Evolutionary conservation across 1,284 basidiomycete species (phyloP), one percentile per base, ranked within the genome.

Genomic region (Cutaneotrichosporon cutaneum): DNA sequence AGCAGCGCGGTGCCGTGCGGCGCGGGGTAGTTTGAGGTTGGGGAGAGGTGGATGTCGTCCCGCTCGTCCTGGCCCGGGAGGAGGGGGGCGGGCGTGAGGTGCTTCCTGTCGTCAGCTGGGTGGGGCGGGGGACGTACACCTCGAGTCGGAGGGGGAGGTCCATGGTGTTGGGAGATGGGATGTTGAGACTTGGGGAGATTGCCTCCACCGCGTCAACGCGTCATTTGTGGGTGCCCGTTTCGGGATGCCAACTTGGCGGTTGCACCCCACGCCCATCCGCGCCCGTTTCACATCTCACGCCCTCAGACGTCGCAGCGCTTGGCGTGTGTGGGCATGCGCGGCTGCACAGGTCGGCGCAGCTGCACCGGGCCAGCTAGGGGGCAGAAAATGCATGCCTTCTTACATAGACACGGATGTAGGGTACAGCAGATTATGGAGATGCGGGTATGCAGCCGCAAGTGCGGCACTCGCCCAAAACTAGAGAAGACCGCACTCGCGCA

Each of bases 401-500:
- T 61, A 61, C 60, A 61, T 51, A 27, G 48, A 51, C 26, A 44
- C 52, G 55, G 52, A 61, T 53, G 54, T 51, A 61, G 52, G 55
- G 61, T 62, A 58, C 57, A 62, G 51, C 24, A 54, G 52, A 62
- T 62, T 62, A 62, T 51, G 57, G 44, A 32, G 39, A 52, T 22
- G 48, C 27, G 48, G 26, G 48, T 51, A 51, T 51, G 47, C 44
- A 45, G 21, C 21, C 21, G 24, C n/a, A 27, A 32, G 27, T 16
- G 48, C 48, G 26, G 4, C 44, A 22, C 2, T 24, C 26, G 9
- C 24, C 48, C 48, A 35, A 36, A 24, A 13, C 26, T 66, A 81
- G 39, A 81, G 72, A 44, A 80, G 71, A 68, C 78, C 79, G 61
- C 77, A 79, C 54, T 81, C 80, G 27, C 80, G 71, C 35, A 82